Conservation (phyloP, 83 land plant species). For the Picea abies region DNA sequence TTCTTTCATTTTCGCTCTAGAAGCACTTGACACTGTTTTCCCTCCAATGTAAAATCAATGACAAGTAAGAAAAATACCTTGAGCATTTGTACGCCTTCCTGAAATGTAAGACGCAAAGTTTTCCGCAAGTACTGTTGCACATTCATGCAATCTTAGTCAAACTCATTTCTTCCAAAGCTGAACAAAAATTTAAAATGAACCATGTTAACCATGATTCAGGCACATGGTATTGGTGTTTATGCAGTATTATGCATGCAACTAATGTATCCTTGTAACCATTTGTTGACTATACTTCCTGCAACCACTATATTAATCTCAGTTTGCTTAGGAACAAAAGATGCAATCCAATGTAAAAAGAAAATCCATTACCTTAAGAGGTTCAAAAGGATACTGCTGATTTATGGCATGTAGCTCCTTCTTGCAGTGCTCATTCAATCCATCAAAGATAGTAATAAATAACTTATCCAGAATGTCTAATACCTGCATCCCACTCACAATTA, state of each 20-base stretch:
- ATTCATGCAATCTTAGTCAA: background rate
- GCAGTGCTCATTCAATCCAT: conserved; percentile 71
- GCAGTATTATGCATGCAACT: background rate
- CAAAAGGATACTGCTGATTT: conserved; percentile 82
- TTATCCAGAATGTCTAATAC: conserved; percentile 80
- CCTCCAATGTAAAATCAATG: background rate
- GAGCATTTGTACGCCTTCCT: conserved; percentile 83
- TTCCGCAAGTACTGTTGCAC: conserved; percentile 66
- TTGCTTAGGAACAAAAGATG: conserved; percentile 7
- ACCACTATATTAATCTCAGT: background rate
- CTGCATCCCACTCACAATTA: conserved; percentile 35
- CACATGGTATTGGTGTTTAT: background rate
- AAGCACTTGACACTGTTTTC: background rate
- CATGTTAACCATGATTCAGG: background rate
- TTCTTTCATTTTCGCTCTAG: background rate
- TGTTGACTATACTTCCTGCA: background rate
- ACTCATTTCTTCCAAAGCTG: background rate
- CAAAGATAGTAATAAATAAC: conserved; percentile 82
- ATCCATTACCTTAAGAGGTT: conserved; percentile 73
- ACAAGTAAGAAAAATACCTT: conserved; percentile 46
- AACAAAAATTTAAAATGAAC: background rate
- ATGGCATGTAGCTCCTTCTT: conserved; percentile 76
- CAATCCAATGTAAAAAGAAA: background rate
- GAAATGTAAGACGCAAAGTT: conserved; percentile 79
- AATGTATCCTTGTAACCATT: background rate